Evolutionary conservation across 169 alveolate genomes (phyloP).

Genomic region (Sarcocystis neurona): DNA sequence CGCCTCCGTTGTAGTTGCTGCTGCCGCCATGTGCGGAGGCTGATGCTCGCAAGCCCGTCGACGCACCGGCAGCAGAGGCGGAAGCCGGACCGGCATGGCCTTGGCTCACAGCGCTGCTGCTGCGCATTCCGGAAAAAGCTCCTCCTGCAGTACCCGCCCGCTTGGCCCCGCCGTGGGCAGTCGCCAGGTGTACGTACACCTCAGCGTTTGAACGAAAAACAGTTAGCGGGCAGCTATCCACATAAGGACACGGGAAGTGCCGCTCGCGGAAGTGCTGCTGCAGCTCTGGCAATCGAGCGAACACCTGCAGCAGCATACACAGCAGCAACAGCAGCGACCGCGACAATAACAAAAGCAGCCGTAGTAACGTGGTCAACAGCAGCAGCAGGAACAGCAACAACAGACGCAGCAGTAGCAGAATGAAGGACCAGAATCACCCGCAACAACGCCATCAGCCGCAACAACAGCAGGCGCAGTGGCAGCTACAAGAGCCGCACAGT

Average conservation of each 20-base stretch:
- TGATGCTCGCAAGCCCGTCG: background rate
- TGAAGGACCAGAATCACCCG: too few relatives aligned
- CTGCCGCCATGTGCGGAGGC: background rate
- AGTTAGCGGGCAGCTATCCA: constrained; percentile 8
- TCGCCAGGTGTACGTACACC: constrained; percentile 4
- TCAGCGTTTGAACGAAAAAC: background rate
- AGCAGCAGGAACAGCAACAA: too few relatives aligned
- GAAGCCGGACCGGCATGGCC: background rate
- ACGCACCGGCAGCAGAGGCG: background rate
- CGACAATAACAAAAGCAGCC: too few relatives aligned
- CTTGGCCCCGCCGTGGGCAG: background rate
- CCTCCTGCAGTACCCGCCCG: background rate
- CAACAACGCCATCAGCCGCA: too few relatives aligned
- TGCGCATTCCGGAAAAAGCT: background rate
- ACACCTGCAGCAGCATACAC: constrained; percentile 22
- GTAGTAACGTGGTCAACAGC: too few relatives aligned
- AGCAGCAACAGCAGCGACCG: too few relatives aligned
- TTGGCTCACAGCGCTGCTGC: background rate
- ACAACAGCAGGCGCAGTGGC: too few relatives aligned
- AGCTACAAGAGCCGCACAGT: too few relatives aligned
- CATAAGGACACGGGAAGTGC: constrained; percentile 21
- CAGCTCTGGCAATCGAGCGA: background rate
- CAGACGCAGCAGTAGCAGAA: too few relatives aligned
- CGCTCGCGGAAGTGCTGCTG: constrained; percentile 32
- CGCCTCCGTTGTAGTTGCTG: background rate